Evolutionary conservation across 352 stramenopile species (phyloP).

Genomic region (Pythium sp.): DNA sequence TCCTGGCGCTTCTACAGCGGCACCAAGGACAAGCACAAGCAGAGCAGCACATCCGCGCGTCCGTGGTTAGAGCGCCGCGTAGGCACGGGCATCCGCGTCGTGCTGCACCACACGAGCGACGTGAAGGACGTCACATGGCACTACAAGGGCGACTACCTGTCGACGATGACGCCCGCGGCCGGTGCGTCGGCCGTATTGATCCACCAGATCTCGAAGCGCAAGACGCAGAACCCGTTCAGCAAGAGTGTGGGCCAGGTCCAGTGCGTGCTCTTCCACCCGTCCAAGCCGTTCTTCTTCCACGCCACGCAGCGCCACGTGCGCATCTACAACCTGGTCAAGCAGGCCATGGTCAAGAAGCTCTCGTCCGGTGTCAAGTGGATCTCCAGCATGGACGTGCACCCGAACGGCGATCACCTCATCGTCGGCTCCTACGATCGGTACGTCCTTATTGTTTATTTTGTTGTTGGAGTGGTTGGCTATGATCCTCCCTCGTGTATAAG

Average conservation of each 20-base stretch:
- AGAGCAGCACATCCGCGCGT: constrained; percentile 28
- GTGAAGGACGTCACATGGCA: constrained; percentile 97
- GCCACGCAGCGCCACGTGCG: constrained; percentile 98
- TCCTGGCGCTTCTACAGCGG: constrained; percentile 88
- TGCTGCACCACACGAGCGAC: constrained; percentile 86
- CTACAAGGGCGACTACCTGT: constrained; percentile 98
- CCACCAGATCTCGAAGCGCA: constrained; percentile 97
- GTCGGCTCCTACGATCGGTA: constrained; percentile 96
- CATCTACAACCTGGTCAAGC: constrained; percentile 99
- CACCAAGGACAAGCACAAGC: constrained; percentile 80
- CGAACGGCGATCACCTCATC: constrained; percentile 98
- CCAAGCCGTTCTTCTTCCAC: constrained; percentile 99
- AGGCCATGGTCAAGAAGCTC: constrained; percentile 98
- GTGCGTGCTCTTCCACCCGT: constrained; percentile 96
- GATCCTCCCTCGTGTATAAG: neutral
- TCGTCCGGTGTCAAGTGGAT: constrained; percentile 98
- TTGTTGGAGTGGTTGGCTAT: neutral
- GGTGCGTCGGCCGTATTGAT: constrained; percentile 93
- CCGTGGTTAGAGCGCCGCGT: constrained; percentile 78
- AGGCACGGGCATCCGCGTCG: constrained; percentile 77
- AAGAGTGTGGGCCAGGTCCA: constrained; percentile 95
- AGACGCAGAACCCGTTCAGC: constrained; percentile 96
- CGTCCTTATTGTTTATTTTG: constrained; percentile 5
- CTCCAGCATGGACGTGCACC: constrained; percentile 97
- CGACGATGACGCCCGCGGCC: constrained; percentile 90